A percentile compares a stretch with the other conserved stretches of the same genome.
phyloP scores from a whole-genome alignment of 208 protist genomes.

The Acanthamoeba triangularis region DNA sequence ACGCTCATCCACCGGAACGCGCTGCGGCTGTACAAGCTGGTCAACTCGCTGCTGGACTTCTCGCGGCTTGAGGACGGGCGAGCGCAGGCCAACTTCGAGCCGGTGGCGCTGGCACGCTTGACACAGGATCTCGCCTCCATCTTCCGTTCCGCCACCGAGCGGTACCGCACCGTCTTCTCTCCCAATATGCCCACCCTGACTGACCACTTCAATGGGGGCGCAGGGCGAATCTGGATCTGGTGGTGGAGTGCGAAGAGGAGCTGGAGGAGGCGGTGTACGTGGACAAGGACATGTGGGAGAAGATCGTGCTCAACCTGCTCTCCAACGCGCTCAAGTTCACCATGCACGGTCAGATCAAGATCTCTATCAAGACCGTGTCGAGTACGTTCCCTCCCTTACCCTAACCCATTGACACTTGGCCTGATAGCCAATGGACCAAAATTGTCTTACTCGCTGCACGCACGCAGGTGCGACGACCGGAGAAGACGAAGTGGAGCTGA shows the following conservation, averaged over 20 bases:
- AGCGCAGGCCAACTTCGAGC: constrained; percentile 70
- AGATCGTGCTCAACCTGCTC: constrained; percentile 80
- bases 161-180: constrained; percentile 40
- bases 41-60: constrained; percentile 80
- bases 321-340: constrained; percentile 84
- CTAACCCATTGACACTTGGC: no score
- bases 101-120: constrained; percentile 70
- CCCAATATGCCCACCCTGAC: no score
- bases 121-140: constrained; percentile 73
- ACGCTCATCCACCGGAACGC: constrained; percentile 22
- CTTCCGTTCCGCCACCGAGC: constrained; percentile 64
- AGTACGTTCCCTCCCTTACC: not conserved
- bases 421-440: not conserved
- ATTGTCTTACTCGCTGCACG: no score
- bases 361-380: not conserved
- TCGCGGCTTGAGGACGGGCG: constrained; percentile 79
- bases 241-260: constrained; percentile 58
- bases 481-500: constrained; percentile 15
- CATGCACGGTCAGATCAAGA: constrained; percentile 50
- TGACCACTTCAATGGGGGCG: no score
- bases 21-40: constrained; percentile 72
- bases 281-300: constrained; percentile 81
- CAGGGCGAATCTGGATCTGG: constrained; percentile 31
- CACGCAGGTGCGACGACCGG: not conserved
- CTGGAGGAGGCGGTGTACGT: constrained; percentile 68